Evolutionary conservation across 305 asterid species (phyloP).

Genomic region (Fraxinus greggii): DNA sequence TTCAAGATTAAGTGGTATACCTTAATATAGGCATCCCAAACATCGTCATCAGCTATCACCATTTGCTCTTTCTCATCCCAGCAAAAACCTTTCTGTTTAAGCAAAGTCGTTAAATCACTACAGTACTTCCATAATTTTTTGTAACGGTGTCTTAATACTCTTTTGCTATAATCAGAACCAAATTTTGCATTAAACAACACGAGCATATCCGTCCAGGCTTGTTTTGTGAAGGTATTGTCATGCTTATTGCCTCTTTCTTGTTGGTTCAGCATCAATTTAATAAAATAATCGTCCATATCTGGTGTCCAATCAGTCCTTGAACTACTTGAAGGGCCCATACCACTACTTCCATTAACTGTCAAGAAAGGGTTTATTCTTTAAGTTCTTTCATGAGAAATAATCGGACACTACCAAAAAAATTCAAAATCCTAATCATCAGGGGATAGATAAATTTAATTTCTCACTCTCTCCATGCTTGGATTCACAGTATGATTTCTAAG

Average conservation of each 20-base stretch:
- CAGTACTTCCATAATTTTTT: conserved; percentile 36
- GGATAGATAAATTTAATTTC: neutral
- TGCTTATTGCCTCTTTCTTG: conserved; percentile 41
- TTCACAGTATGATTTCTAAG: neutral
- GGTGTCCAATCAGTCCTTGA: conserved; percentile 40
- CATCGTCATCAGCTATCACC: conserved; percentile 39
- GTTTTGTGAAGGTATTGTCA: conserved; percentile 34
- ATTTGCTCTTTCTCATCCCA: conserved; percentile 44
- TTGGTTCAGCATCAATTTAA: conserved; percentile 39
- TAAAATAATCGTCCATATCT: conserved; percentile 39
- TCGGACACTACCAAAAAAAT: neutral
- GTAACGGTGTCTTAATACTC: conserved; percentile 42
- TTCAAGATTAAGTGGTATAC: conserved; percentile 22
- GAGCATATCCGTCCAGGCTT: conserved; percentile 46
- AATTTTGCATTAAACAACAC: conserved; percentile 34
- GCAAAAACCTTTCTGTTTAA: conserved; percentile 37
- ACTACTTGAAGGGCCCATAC: conserved; percentile 32
- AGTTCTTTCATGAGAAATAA: conserved; percentile 1
- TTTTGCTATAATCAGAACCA: conserved; percentile 31
- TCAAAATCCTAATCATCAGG: neutral
- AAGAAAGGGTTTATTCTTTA: conserved; percentile 18
- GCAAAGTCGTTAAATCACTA: conserved; percentile 31
- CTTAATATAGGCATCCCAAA: conserved; percentile 47
- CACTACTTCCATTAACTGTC: conserved; percentile 33
- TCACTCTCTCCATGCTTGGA: neutral